These are phyloP conservation scores for Talinum fruticosum DNA, from an alignment of 148 eudicot species.

Conservation along the genomic window DNA sequence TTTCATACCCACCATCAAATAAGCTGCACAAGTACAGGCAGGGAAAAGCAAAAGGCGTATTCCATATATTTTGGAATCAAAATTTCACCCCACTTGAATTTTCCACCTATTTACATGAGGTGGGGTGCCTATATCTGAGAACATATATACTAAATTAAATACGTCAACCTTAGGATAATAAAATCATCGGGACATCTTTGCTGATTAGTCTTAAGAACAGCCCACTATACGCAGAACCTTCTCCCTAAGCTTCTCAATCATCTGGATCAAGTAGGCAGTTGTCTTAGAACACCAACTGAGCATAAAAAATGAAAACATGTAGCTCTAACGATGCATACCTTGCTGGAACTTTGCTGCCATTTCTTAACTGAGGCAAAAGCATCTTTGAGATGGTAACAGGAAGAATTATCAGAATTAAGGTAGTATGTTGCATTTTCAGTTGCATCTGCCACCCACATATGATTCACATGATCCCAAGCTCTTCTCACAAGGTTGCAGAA, in stretches of 20 bases:
- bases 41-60: neutral
- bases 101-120: neutral
- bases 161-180: neutral
- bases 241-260: slow-evolving; percentile 54
- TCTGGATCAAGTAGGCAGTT: slow-evolving; percentile 32
- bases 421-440: slow-evolving; percentile 75
- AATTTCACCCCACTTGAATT: neutral
- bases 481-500: slow-evolving; percentile 79
- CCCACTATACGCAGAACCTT: slow-evolving; percentile 54
- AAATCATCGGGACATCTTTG: slow-evolving; percentile 3
- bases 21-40: neutral
- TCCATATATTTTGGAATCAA: neutral
- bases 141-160: neutral
- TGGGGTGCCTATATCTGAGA: neutral
- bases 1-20: neutral
- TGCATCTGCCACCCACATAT: slow-evolving; percentile 92
- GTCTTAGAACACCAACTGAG: neutral
- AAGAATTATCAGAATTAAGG: slow-evolving; percentile 48
- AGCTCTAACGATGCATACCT: slow-evolving; percentile 42
- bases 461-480: slow-evolving; percentile 55
- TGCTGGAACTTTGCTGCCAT: slow-evolving; percentile 59
- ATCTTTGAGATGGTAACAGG: slow-evolving; percentile 58
- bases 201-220: slow-evolving; percentile 23
- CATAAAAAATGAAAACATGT: neutral
- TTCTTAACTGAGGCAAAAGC: slow-evolving; percentile 55